These are phyloP conservation scores for Pseudogymnoascus sp. DNA, from an alignment of 2,329 filamentous ascomycete genomes.

Conservation along the genomic window DNA sequence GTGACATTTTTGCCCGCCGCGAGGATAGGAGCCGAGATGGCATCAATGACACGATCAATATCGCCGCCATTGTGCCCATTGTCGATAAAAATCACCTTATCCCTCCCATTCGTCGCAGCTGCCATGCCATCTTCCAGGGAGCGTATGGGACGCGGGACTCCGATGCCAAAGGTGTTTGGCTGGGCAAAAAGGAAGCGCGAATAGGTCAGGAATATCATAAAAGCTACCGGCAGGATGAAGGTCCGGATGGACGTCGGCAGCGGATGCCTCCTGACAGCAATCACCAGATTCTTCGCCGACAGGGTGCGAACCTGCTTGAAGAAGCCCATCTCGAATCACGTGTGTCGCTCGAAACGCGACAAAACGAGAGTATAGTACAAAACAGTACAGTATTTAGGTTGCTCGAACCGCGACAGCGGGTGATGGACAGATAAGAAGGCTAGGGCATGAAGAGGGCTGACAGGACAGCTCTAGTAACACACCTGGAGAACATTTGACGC, in stretches of 20 bases:
- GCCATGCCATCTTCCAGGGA: slow-evolving; percentile 57
- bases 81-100: slow-evolving; percentile 72
- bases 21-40: slow-evolving; percentile 50
- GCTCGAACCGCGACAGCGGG: not conserved
- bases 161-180: slow-evolving; percentile 68
- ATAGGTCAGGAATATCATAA: slow-evolving; percentile 57
- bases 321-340: slow-evolving; percentile 37
- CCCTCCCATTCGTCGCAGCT: slow-evolving; percentile 48
- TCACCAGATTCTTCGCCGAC: slow-evolving; percentile 52
- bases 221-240: slow-evolving; percentile 50
- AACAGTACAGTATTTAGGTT: not conserved
- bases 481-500: not conserved
- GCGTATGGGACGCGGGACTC: slow-evolving; percentile 50
- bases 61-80: slow-evolving; percentile 61
- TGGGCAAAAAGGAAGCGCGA: slow-evolving; percentile 78
- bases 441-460: not conserved
- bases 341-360: not conserved
- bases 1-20: slow-evolving; percentile 48
- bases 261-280: slow-evolving; percentile 47
- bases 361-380: not conserved
- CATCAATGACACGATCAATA: slow-evolving; percentile 63
- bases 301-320: slow-evolving; percentile 51
- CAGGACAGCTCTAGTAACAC: not conserved
- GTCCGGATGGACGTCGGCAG: slow-evolving; percentile 47
- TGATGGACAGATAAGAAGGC: slow-evolving; percentile 1